phyloP scores from a whole-genome alignment of 2,329 filamentous ascomycete genomes.

The Gnomoniopsis sp. region DNA sequence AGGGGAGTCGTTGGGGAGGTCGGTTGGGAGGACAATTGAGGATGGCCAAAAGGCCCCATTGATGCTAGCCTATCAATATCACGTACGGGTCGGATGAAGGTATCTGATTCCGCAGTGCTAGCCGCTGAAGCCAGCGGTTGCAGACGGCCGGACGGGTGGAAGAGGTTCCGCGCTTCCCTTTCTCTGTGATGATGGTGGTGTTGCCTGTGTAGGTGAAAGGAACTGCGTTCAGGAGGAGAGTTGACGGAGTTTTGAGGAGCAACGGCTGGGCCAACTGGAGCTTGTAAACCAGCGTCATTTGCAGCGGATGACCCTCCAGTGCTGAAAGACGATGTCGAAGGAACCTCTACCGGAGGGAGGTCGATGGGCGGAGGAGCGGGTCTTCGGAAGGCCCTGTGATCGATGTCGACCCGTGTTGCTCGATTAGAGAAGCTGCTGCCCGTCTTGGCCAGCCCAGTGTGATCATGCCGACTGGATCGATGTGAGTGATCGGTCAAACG shows the following conservation, averaged over 20 bases:
- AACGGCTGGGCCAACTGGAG: constrained; percentile 33
- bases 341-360: constrained; percentile 66
- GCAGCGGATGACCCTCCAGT: constrained; percentile 39
- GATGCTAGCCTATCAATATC: constrained; percentile 80
- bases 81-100: constrained; percentile 76
- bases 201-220: constrained; percentile 40
- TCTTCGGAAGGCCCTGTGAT: constrained; percentile 64
- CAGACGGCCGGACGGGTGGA: constrained; percentile 46
- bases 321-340: constrained; percentile 42
- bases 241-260: constrained; percentile 60
- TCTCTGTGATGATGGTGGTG: constrained; percentile 45
- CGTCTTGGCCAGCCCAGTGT: constrained; percentile 46
- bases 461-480: constrained; percentile 48
- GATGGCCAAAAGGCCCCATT: constrained; percentile 68
- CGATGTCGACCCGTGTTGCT: constrained; percentile 49
- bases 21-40: constrained; percentile 78
- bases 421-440: constrained; percentile 50
- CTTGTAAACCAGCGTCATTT: not conserved
- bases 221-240: constrained; percentile 68
- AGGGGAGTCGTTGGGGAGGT: constrained; percentile 85
- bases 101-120: constrained; percentile 67
- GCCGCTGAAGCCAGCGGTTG: constrained; percentile 67
- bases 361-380: constrained; percentile 70
- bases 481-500: constrained; percentile 52
- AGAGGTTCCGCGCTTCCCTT: constrained; percentile 44